phyloP scores from a whole-genome alignment of 108 stramenopile species.

The Nitzschia putrida region DNA sequence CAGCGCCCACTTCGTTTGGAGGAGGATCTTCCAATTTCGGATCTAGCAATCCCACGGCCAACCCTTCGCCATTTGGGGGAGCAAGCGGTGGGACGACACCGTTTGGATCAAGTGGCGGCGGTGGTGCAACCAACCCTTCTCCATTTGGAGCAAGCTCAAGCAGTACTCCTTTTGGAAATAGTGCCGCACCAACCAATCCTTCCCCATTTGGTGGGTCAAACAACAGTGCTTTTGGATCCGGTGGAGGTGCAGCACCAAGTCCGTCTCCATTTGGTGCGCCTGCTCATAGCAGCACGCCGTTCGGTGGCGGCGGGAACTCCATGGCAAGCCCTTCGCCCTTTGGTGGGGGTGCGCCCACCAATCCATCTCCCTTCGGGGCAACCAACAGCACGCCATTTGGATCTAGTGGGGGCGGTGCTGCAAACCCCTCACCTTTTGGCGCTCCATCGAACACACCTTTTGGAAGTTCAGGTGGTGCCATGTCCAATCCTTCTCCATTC shows the following conservation, averaged over 20 bases:
- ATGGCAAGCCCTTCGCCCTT: constrained; percentile 23
- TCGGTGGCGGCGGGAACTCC: constrained; percentile 25
- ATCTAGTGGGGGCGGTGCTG: constrained; percentile 32
- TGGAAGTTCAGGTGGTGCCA: not conserved
- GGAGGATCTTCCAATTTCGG: constrained; percentile 21
- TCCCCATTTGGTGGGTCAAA: constrained; percentile 8
- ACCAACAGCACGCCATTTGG: constrained; percentile 1
- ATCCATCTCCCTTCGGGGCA: constrained; percentile 25
- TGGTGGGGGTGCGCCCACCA: constrained; percentile 6
- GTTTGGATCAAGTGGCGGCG: constrained; percentile 11
- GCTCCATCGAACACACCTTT: constrained; percentile 12
- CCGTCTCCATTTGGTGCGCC: constrained; percentile 34
- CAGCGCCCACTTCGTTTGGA: constrained; percentile 22
- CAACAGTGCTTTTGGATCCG: constrained; percentile 10
- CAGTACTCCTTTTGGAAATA: constrained; percentile 35
- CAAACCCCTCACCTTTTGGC: constrained; percentile 33
- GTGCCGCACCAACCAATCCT: constrained; percentile 23
- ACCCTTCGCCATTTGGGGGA: constrained; percentile 46
- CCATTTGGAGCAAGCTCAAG: constrained; percentile 2
- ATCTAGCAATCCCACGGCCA: not conserved
- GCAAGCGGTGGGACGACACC: constrained; percentile 22
- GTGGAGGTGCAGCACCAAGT: constrained; percentile 1
- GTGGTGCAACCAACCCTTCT: not conserved
- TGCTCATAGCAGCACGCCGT: not conserved
- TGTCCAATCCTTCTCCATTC: constrained; percentile 4